Conservation (phyloP, 2,329 filamentous ascomycete genomes). For the Bertia moriformis region DNA sequence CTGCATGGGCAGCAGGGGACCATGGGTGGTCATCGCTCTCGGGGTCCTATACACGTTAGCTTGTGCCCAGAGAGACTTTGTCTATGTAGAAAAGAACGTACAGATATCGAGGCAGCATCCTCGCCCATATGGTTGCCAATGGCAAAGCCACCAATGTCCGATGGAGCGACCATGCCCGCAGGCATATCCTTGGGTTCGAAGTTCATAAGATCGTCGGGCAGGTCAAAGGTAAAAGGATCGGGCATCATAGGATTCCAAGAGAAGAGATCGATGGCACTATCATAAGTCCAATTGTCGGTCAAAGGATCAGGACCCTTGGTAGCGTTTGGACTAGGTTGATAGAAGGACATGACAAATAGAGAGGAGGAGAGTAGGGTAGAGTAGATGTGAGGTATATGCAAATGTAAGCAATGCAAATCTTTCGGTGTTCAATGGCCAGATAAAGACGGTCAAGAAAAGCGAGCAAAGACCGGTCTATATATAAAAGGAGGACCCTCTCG, state of each 20-base stretch:
- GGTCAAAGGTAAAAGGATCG: not conserved
- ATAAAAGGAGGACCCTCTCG: not conserved
- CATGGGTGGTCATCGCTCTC: conserved; percentile 1
- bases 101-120: not conserved
- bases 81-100: not conserved
- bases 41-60: not conserved
- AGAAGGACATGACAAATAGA: not conserved
- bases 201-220: not conserved
- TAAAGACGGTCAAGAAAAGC: not conserved
- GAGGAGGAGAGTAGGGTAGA: not conserved
- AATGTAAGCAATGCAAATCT: not conserved
- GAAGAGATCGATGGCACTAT: conserved; percentile 1
- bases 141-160: not conserved
- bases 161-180: not conserved
- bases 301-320: not conserved
- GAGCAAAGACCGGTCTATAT: not conserved
- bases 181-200: not conserved
- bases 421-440: not conserved
- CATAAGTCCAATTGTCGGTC: not conserved
- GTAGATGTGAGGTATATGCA: not conserved
- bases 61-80: not conserved
- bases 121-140: not conserved
- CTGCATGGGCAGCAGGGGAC: not conserved
- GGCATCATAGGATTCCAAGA: not conserved
- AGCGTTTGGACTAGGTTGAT: not conserved